Evolutionary conservation across 2,329 filamentous ascomycete species (phyloP), one percentile per base, ranked within the genome.

Genomic region (Grosmannia serpens): DNA sequence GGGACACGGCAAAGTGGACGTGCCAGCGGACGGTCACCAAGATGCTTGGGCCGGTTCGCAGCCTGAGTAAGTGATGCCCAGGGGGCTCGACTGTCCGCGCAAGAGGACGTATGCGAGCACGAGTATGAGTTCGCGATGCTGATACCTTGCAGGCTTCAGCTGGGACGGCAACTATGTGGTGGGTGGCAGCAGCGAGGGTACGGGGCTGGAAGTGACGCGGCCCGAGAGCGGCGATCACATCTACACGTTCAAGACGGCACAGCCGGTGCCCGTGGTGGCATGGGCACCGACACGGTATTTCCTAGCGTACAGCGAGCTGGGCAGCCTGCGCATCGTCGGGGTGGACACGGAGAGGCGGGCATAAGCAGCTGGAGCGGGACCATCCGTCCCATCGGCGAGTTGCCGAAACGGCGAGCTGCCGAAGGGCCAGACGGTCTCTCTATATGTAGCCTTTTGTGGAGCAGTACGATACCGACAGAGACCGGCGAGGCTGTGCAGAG

Each of bases 271-370:
- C 1, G 78, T 87, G 13, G 85, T 91, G 9, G 81, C 85, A 3
- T 91, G 88, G 88, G 87, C 89, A 63, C 88, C 88, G 2, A 85
- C 80, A 49, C 78, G 84, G 59, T 91, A 91, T 69, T 84, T 81
- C 64, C 71, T 92, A 60, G 88, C 88, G 2, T 91, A 89, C 68
- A 82, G 82, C 56, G 88, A 91, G 66, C 71, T 82, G 41, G 85
- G 85, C 1, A 79, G 79, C 55, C 70, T 91, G 59, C 84, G 86
- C 65, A 88, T 91, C 59, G 75, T 89, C 53, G 85, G 85, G 13
- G 72, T 81, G 44, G 81, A 83, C 63, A 65, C 70, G 26, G 77
- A 77, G 53, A 27, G 47, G 17, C 15, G 47, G 47, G 47, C 26
- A 20, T 50, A 17, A 50, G 13, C 47, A 13, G 24, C 47, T 13